Percentiles rank a stretch among this genome's conserved stretches.
phyloP scores from a whole-genome alignment of 1,284 basidiomycete species.

The Hemileia vastatrix region DNA sequence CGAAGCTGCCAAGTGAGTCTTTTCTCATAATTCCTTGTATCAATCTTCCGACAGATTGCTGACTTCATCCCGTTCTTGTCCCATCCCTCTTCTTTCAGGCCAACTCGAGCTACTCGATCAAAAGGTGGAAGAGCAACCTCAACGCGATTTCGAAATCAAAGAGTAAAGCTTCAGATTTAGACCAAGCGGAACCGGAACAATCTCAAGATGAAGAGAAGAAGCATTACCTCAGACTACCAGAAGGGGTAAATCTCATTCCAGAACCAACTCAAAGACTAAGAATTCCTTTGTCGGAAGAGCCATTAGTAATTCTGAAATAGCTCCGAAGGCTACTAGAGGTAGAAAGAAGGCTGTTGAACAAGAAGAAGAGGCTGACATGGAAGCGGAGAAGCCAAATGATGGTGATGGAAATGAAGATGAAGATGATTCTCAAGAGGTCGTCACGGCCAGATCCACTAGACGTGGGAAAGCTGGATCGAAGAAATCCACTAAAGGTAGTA shows the following conservation, averaged over 20 bases:
- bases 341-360: conserved; percentile 8
- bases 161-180: too few relatives aligned
- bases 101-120: too few relatives aligned
- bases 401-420: conserved; percentile 23
- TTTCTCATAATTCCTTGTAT: too few relatives aligned
- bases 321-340: conserved; percentile 23
- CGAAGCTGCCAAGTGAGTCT: too few relatives aligned
- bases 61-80: too few relatives aligned
- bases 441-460: neutral
- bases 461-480: neutral
- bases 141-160: too few relatives aligned
- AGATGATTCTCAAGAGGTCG: neutral
- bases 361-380: neutral
- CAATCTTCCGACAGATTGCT: too few relatives aligned
- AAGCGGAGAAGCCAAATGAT: conserved; percentile 11
- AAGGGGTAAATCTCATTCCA: neutral
- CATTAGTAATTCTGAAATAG: conserved; percentile 4
- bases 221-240: neutral
- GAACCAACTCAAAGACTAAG: conserved; percentile 1
- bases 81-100: too few relatives aligned
- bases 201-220: conserved; percentile 9
- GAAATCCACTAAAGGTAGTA: conserved; percentile 24
- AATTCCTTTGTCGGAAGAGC: conserved; percentile 16
- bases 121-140: too few relatives aligned
- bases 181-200: too few relatives aligned